Conservation (phyloP, 2,329 filamentous ascomycete genomes). For the Colletotrichum sp. region DNA sequence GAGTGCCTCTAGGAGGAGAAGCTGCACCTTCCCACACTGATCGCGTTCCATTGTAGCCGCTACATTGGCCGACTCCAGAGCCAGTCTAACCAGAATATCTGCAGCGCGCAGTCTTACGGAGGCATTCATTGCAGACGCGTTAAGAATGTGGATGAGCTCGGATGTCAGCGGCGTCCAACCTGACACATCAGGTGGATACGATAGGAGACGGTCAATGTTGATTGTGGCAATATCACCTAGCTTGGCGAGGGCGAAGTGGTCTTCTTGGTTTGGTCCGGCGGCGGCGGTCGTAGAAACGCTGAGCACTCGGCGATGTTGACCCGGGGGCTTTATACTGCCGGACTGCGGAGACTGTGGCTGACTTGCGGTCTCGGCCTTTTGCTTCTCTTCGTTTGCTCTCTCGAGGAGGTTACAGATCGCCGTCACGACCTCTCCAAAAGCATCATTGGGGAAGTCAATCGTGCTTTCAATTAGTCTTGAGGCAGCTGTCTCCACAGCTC, state of each 20-base stretch:
- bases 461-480: conserved; percentile 90
- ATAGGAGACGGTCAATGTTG: conserved; percentile 77
- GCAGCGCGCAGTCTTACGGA: conserved; percentile 66
- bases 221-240: conserved; percentile 74
- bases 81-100: conserved; percentile 65
- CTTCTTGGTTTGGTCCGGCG: conserved; percentile 62
- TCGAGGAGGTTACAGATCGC: conserved; percentile 77
- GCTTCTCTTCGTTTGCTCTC: conserved; percentile 30
- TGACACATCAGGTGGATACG: conserved; percentile 67
- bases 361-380: conserved; percentile 31
- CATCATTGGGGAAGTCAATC: conserved; percentile 82
- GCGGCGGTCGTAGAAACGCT: conserved; percentile 51
- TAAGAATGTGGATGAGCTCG: conserved; percentile 58
- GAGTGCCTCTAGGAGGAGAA: conserved; percentile 72
- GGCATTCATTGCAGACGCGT: conserved; percentile 50
- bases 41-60: conserved; percentile 58
- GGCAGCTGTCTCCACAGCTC: conserved; percentile 87
- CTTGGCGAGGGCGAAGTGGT: conserved; percentile 74
- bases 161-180: conserved; percentile 76
- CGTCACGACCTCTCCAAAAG: conserved; percentile 78
- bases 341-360: conserved; percentile 41
- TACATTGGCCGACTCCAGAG: conserved; percentile 62
- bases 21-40: conserved; percentile 66
- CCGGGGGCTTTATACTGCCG: conserved; percentile 34
- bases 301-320: conserved; percentile 49